Percentiles rank a stretch among this genome's conserved stretches.
These are phyloP conservation scores for Phoma sp. DNA, from an alignment of 2,329 filamentous ascomycete species.

Conservation along the genomic window DNA sequence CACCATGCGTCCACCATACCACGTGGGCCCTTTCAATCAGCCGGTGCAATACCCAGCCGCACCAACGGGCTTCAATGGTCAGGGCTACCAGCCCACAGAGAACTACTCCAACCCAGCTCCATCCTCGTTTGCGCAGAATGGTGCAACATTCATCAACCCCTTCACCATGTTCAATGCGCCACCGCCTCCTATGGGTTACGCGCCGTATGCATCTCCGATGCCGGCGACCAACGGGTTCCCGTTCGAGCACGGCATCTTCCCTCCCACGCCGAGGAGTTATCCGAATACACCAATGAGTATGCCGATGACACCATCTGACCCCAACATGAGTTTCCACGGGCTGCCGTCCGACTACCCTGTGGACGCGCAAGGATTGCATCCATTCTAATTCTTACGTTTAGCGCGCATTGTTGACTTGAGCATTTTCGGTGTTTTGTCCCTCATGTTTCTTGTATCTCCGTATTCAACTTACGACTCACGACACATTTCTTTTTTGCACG, in stretches of 20 bases:
- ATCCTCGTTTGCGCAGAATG: neutral
- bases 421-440: conserved; percentile 15
- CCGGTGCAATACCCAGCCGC: conserved; percentile 12
- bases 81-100: conserved; percentile 2
- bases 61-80: conserved; percentile 7
- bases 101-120: conserved; percentile 4
- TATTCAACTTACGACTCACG: conserved; percentile 1
- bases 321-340: conserved; percentile 15
- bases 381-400: neutral
- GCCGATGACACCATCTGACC: conserved; percentile 6
- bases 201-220: neutral
- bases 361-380: neutral
- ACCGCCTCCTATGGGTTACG: conserved; percentile 10
- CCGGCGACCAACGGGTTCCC: neutral
- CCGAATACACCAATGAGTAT: conserved; percentile 6
- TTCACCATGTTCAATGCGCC: conserved; percentile 14
- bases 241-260: conserved; percentile 3
- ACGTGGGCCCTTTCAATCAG: conserved; percentile 7
- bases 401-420: conserved; percentile 10
- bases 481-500: neutral
- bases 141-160: conserved; percentile 14
- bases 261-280: conserved; percentile 11
- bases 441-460: neutral
- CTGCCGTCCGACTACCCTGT: conserved; percentile 16
- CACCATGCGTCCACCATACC: conserved; percentile 1